Evolutionary conservation across 768 basidiomycete genomes (phyloP).

Genomic region (Chalciporus piperatus): DNA sequence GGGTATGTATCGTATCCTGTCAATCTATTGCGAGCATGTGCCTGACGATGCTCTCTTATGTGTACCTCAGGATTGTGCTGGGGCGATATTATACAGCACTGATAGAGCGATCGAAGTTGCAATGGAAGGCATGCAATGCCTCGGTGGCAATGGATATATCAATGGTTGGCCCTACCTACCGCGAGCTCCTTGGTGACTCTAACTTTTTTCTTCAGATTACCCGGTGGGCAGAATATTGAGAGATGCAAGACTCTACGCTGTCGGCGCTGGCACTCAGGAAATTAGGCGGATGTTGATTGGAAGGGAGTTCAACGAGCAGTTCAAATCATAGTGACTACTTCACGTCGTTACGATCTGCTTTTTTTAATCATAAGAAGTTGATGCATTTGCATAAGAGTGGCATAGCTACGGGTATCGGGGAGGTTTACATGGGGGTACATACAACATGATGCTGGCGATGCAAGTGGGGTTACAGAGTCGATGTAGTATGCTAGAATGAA

Average conservation of each 20-base stretch:
- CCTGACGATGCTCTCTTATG: no score
- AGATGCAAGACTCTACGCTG: slow-evolving; percentile 85
- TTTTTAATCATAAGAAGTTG: background rate
- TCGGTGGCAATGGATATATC: slow-evolving; percentile 95
- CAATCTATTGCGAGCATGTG: background rate
- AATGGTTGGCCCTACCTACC: slow-evolving; percentile 55
- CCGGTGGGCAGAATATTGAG: slow-evolving; percentile 84
- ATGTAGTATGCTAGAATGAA: background rate
- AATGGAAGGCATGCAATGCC: slow-evolving; percentile 87
- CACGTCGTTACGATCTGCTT: background rate
- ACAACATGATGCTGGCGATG: background rate
- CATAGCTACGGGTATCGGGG: background rate
- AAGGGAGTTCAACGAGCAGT: slow-evolving; percentile 82
- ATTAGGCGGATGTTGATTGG: slow-evolving; percentile 94
- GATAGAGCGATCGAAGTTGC: slow-evolving; percentile 91
- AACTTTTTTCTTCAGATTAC: slow-evolving; percentile 58
- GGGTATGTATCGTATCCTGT: slow-evolving; percentile 50
- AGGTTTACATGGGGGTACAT: background rate
- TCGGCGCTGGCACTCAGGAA: slow-evolving; percentile 97
- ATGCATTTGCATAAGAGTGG: background rate
- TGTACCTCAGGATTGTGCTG: slow-evolving; percentile 78
- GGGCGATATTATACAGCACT: slow-evolving; percentile 90
- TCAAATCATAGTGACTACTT: slow-evolving; percentile 27
- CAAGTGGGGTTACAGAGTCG: background rate
- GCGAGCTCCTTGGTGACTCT: background rate